These are phyloP conservation scores for Suillus hirtellus DNA, from an alignment of 768 basidiomycete genomes.

Conservation along the genomic window DNA sequence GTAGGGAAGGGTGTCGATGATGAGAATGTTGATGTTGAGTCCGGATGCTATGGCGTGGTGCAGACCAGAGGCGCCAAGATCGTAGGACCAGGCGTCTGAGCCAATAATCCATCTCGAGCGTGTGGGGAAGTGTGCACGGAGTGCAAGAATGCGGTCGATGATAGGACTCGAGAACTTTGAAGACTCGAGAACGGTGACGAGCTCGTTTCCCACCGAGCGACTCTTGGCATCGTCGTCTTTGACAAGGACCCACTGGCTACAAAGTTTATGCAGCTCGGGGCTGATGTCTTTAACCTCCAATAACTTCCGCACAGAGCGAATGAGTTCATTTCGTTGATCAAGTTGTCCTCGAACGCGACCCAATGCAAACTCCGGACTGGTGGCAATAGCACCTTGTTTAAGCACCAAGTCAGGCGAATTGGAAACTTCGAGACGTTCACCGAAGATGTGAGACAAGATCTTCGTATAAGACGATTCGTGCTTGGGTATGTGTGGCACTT, in stretches of 20 bases:
- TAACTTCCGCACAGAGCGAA: conserved; percentile 62
- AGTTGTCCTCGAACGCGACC: conserved; percentile 86
- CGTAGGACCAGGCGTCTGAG: conserved; percentile 97
- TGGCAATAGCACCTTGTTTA: conserved; percentile 72
- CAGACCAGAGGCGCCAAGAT: conserved; percentile 91
- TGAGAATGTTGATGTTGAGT: conserved; percentile 91
- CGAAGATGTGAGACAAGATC: conserved; percentile 81
- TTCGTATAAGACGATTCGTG: conserved; percentile 92
- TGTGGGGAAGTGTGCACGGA: conserved; percentile 62
- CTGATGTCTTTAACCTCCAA: conserved; percentile 52
- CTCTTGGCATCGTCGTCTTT: conserved; percentile 73
- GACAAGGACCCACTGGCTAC: conserved; percentile 77
- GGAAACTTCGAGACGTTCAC: conserved; percentile 74
- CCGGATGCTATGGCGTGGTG: conserved; percentile 93
- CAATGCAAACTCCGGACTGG: conserved; percentile 92
- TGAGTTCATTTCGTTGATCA: conserved; percentile 70
- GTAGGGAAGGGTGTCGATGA: conserved; percentile 92
- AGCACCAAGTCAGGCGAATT: conserved; percentile 79
- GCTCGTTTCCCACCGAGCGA: conserved; percentile 54
- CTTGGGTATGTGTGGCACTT: conserved; percentile 70
- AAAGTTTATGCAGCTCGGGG: conserved; percentile 63
- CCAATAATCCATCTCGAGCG: conserved; percentile 95
- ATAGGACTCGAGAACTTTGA: conserved; percentile 40
- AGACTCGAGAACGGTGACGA: conserved; percentile 51
- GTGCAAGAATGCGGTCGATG: conserved; percentile 56